A percentile compares a stretch with the other conserved stretches of the same genome.
These are phyloP conservation scores for Betula pendula DNA, from an alignment of 306 rosid genomes.

Conservation along the genomic window DNA sequence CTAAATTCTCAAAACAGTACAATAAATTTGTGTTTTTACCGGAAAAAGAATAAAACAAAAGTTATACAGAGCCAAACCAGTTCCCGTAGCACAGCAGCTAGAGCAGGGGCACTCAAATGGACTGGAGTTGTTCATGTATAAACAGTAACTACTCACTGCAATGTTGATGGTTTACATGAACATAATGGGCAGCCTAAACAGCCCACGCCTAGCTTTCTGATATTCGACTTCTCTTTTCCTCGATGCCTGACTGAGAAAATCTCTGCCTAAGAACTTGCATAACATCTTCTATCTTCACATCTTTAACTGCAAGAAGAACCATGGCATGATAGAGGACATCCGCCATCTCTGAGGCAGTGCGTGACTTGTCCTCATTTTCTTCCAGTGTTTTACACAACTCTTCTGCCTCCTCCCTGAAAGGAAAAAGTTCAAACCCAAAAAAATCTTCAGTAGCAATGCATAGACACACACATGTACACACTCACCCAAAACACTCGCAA, in stretches of 20 bases:
- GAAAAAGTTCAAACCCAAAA: constrained; percentile 1
- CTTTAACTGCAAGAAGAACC: constrained; percentile 67
- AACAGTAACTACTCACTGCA: not conserved
- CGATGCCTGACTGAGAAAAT: constrained; percentile 83
- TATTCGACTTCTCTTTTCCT: constrained; percentile 64
- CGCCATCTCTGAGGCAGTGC: constrained; percentile 79
- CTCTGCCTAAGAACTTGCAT: constrained; percentile 64
- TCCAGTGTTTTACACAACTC: constrained; percentile 81
- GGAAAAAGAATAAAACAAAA: not conserved
- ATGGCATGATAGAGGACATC: constrained; percentile 81
- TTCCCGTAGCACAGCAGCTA: too few species aligned
- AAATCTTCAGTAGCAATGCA: not conserved
- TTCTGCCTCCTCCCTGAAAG: constrained; percentile 73
- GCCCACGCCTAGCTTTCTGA: constrained; percentile 16
- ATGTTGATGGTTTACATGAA: not conserved
- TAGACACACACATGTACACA: not conserved
- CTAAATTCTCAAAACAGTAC: constrained; percentile 1
- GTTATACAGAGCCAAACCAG: not conserved
- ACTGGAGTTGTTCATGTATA: too few species aligned
- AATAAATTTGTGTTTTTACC: not conserved
- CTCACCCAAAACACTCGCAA: not conserved
- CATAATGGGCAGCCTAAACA: not conserved
- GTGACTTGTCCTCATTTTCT: constrained; percentile 62
- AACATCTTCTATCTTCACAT: constrained; percentile 82
- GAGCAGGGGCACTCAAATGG: not conserved